Percentiles rank a stretch among this genome's conserved stretches.
Conservation (phyloP, 352 stramenopile species). For the Phytophthora sp. region DNA sequence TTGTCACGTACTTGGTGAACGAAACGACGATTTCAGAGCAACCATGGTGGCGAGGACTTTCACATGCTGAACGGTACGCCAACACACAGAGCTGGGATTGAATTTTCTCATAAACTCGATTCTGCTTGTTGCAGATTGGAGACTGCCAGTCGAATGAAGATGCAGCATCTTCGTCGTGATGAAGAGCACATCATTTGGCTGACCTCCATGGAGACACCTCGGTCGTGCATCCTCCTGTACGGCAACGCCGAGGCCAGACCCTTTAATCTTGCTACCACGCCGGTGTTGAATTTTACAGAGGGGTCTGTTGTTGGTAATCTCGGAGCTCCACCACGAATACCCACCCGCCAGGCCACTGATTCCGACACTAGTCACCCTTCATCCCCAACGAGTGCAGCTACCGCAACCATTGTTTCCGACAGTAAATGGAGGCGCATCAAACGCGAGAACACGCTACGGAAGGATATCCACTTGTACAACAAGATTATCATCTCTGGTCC, state of each 20-base stretch:
- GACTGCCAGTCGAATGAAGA: constrained; percentile 42
- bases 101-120: neutral
- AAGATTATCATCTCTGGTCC: constrained; percentile 40
- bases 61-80: constrained; percentile 38
- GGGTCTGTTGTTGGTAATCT: constrained; percentile 50
- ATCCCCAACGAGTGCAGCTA: neutral
- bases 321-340: constrained; percentile 10
- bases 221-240: constrained; percentile 49
- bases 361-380: neutral
- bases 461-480: constrained; percentile 43
- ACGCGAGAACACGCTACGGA: constrained; percentile 41
- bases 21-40: constrained; percentile 49
- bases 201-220: constrained; percentile 41
- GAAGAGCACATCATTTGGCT: constrained; percentile 49
- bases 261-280: constrained; percentile 29
- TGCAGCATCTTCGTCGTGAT: constrained; percentile 40
- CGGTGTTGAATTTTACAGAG: constrained; percentile 42
- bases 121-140: constrained; percentile 27
- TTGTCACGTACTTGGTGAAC: constrained; percentile 49
- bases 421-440: constrained; percentile 48
- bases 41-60: constrained; percentile 45
- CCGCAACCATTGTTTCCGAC: constrained; percentile 2
- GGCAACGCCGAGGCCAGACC: constrained; percentile 46
- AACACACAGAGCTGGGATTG: neutral
- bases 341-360: neutral